These are phyloP conservation scores for Pythium insidiosum DNA, from an alignment of 352 stramenopile genomes.

Conservation along the genomic window DNA sequence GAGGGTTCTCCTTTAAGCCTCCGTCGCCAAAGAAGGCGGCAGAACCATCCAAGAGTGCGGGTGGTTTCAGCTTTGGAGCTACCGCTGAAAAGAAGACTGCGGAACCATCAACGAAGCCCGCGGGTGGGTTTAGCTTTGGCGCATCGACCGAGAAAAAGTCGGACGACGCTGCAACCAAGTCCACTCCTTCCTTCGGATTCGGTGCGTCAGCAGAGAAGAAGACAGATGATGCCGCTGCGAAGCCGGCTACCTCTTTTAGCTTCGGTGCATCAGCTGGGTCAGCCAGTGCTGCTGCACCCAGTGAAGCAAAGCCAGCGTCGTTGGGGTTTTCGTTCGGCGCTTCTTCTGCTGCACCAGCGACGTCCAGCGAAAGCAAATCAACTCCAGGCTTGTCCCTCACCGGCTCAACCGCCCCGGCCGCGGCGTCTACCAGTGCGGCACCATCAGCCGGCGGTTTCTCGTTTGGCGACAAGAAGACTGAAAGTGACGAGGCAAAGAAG, in stretches of 20 bases:
- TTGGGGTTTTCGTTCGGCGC: slow-evolving; percentile 10
- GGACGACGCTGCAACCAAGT: too few species aligned
- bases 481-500: slow-evolving; percentile 10
- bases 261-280: too few species aligned
- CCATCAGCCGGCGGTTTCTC: slow-evolving; percentile 12
- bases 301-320: slow-evolving; percentile 3
- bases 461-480: slow-evolving; percentile 8
- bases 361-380: slow-evolving; percentile 9
- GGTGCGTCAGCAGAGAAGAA: too few species aligned
- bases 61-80: slow-evolving; percentile 1
- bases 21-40: slow-evolving; percentile 19
- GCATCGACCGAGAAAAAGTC: not conserved
- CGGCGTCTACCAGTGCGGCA: not conserved
- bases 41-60: not conserved
- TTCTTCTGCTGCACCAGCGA: not conserved
- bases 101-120: not conserved
- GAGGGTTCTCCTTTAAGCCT: slow-evolving; percentile 17
- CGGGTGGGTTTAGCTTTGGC: not conserved
- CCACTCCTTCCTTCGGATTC: not conserved
- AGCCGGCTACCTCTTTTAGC: too few species aligned
- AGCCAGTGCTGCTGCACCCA: too few species aligned
- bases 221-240: too few species aligned
- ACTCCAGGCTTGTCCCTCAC: slow-evolving; percentile 5
- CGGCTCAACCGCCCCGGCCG: not conserved
- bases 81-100: not conserved